phyloP scores from a whole-genome alignment of 2,329 filamentous ascomycete genomes.

The Hypomyces perniciosus region DNA sequence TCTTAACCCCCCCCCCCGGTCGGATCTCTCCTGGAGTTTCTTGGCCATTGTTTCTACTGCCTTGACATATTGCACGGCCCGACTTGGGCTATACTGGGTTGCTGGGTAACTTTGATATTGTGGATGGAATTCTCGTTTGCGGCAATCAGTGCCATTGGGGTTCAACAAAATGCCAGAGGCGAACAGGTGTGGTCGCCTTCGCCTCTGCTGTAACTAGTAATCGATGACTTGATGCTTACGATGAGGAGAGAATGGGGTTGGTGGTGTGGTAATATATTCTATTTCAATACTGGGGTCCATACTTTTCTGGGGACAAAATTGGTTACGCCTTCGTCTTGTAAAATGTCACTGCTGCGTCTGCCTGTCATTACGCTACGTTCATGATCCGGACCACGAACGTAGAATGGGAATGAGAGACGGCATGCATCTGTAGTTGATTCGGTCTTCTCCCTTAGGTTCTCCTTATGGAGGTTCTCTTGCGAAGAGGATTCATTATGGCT shows the following conservation, averaged over 20 bases:
- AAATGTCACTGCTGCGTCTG: slow-evolving; percentile 50
- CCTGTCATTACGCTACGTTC: slow-evolving; percentile 65
- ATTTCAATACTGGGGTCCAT: slow-evolving; percentile 47
- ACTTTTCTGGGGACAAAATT: slow-evolving; percentile 53
- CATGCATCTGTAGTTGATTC: background rate
- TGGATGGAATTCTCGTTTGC: too few species aligned
- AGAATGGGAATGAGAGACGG: slow-evolving; percentile 49
- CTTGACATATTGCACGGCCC: too few species aligned
- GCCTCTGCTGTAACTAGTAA: too few species aligned
- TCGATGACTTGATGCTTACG: too few species aligned
- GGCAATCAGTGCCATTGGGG: too few species aligned
- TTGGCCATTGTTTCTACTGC: too few species aligned
- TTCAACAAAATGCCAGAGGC: too few species aligned
- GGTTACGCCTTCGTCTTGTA: slow-evolving; percentile 54
- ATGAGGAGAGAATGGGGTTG: background rate
- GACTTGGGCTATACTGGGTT: too few species aligned
- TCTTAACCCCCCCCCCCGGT: background rate
- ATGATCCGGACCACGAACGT: slow-evolving; percentile 52
- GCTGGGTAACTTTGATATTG: too few species aligned
- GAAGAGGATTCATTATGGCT: background rate
- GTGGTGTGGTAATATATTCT: background rate
- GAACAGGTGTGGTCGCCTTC: too few species aligned
- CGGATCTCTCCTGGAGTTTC: too few species aligned
- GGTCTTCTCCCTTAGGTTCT: background rate
- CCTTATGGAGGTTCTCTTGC: too few species aligned